These are phyloP conservation scores for Petrea volubilis DNA, from an alignment of 257 asterid species.

Conservation along the genomic window DNA sequence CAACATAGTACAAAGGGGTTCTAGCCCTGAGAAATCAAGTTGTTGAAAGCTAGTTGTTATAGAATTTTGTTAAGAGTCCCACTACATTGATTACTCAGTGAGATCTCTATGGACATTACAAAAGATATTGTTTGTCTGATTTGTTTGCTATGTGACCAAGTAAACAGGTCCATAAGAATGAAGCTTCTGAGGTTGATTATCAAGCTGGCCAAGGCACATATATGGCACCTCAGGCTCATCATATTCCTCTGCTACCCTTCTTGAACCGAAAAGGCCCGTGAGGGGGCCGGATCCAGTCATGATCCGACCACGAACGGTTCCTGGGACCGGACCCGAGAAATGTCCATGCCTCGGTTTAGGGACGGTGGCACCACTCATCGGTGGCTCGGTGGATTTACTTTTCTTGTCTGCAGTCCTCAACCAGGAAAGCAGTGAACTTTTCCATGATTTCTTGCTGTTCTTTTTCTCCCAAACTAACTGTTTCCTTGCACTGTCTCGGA, in stretches of 20 bases:
- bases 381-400: constrained; percentile 24
- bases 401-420: constrained; percentile 50
- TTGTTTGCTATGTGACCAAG: constrained; percentile 56
- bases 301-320: constrained; percentile 4
- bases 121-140: constrained; percentile 2
- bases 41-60: too few species aligned
- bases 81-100: constrained; percentile 20
- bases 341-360: constrained; percentile 37
- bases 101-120: background rate
- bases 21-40: too few species aligned
- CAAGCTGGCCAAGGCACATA: constrained; percentile 48
- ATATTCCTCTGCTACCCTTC: constrained; percentile 35
- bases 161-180: constrained; percentile 77
- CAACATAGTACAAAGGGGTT: too few species aligned
- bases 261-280: constrained; percentile 35
- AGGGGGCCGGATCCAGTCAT: constrained; percentile 56
- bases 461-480: constrained; percentile 35
- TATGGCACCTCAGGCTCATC: constrained; percentile 44
- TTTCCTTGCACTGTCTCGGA: constrained; percentile 24
- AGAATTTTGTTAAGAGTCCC: too few species aligned
- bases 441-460: constrained; percentile 69
- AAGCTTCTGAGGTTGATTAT: constrained; percentile 31
- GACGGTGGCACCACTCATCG: constrained; percentile 16
- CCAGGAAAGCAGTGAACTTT: constrained; percentile 68
- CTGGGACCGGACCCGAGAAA: constrained; percentile 54